Percentiles rank a stretch among this genome's conserved stretches.
phyloP scores from a whole-genome alignment of 176 grass and related monocot species.

The Avena insularis region DNA sequence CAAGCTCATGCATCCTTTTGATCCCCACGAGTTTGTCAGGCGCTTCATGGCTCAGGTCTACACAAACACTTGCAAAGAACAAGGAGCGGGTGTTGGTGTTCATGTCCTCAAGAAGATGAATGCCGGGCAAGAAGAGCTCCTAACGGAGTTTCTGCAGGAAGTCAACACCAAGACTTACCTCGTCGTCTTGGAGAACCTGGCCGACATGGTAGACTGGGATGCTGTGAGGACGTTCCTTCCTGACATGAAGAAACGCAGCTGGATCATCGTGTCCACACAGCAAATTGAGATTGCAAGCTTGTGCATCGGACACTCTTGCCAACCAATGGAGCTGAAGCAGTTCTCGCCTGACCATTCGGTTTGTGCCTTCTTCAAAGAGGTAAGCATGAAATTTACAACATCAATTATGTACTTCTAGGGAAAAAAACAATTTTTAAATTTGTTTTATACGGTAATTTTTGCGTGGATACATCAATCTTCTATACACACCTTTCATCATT shows the following conservation, averaged over 20 bases:
- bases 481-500: not conserved
- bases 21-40: slow-evolving; percentile 4
- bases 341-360: slow-evolving; percentile 12
- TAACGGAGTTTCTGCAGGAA: not conserved
- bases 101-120: not conserved
- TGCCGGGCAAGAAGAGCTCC: not conserved
- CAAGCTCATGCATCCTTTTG: slow-evolving; percentile 22
- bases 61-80: not conserved
- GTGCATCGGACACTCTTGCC: not conserved
- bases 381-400: not conserved
- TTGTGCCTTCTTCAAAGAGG: slow-evolving; percentile 17
- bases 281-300: not conserved
- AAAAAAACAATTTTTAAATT: not conserved
- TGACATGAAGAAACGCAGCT: slow-evolving; percentile 27
- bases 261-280: slow-evolving; percentile 44
- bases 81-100: not conserved
- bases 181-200: slow-evolving; percentile 45
- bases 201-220: slow-evolving; percentile 23
- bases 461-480: not conserved
- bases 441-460: not conserved
- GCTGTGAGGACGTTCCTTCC: slow-evolving; percentile 27
- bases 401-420: not conserved
- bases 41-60: slow-evolving; percentile 11
- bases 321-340: slow-evolving; percentile 1
- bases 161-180: slow-evolving; percentile 29